Base-by-base conservation (phyloP, 1,139 yeast genomes). In the Hansenula anomala region DNA sequence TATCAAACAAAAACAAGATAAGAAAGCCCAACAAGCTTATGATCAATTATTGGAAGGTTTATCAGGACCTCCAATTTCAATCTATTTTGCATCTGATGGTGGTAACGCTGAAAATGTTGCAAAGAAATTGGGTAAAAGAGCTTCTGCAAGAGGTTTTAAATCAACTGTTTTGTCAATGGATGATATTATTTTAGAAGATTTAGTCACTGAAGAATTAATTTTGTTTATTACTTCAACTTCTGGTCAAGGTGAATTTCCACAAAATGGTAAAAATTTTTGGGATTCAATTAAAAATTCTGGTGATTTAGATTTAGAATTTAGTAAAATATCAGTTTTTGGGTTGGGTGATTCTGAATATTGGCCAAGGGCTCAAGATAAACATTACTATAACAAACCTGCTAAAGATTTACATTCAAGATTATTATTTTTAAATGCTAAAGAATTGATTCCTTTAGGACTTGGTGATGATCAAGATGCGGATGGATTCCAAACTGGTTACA, bases 401-500 rank as follows among this genome's bases (percentile, higher is more conserved):
- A 73, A 74, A 52, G 97, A 89, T 59, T 66, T 90, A 45, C 69
- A 64, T 56, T 75, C 73, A 47, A 80, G 83, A 49, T 65, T 90
- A 46, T 67, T 67, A 47, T 67, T 83, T 44, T 72, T 87, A 43
- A 92, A 95, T 34, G 96, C 85, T 44, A 76, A 73, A 44, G 80
- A 77, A 43, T 67, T 90, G 41, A 75, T 78, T 41, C 88, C 84
- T 11, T 63, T 89, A 36, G 97, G 96, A 13, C 71, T 86, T 38
- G 97, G 97, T 63, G 97, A 90, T 62, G 97, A 90, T 58, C 97
- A 92, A 66, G 97, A 87, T 60, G 95, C 95, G 30, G 97, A 90
- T 67, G 97, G 97, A 15, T 89, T 73, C 64, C 80, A 81, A 50
- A 90, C 97, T 28, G 97, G 94, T 12, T 89, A 84, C 61, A 78